These are phyloP conservation scores for Colletotrichum destructivum DNA, from an alignment of 2,329 filamentous ascomycete species.

Conservation along the genomic window DNA sequence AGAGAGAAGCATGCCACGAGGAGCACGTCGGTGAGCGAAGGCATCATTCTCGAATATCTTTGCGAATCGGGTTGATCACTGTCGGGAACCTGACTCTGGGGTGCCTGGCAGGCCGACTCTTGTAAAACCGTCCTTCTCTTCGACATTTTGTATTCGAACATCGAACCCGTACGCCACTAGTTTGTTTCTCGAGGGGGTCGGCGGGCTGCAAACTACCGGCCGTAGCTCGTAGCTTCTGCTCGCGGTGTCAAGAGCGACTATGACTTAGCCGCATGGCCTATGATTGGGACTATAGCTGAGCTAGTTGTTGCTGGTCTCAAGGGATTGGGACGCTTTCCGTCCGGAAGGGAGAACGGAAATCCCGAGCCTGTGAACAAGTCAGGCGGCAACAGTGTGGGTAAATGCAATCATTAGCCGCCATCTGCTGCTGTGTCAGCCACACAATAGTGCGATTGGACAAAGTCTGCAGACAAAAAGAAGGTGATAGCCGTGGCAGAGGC, in stretches of 20 bases:
- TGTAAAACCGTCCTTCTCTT: conserved; percentile 19
- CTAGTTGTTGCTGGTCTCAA: not conserved
- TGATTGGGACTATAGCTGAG: not conserved
- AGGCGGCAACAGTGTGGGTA: not conserved
- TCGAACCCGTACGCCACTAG: not conserved
- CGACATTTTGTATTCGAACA: conserved; percentile 26
- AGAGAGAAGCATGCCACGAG: conserved; percentile 10
- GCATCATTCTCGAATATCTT: conserved; percentile 16
- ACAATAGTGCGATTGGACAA: not conserved
- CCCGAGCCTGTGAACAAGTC: not conserved
- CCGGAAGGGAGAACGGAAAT: not conserved
- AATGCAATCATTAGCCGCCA: not conserved
- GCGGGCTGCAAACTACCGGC: conserved; percentile 12
- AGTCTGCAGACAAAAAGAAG: not conserved
- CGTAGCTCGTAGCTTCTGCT: conserved; percentile 19
- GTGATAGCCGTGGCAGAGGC: not conserved
- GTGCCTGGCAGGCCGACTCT: not conserved
- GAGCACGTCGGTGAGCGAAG: conserved; percentile 15
- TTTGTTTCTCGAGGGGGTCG: not conserved
- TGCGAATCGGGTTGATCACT: not conserved
- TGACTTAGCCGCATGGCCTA: conserved; percentile 29
- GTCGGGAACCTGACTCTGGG: not conserved
- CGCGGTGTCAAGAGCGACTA: conserved; percentile 4
- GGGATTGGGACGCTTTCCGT: not conserved
- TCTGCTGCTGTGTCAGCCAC: not conserved